These are phyloP conservation scores for Dryas integrifolia DNA, from an alignment of 331 rosid genomes.

Conservation along the genomic window DNA sequence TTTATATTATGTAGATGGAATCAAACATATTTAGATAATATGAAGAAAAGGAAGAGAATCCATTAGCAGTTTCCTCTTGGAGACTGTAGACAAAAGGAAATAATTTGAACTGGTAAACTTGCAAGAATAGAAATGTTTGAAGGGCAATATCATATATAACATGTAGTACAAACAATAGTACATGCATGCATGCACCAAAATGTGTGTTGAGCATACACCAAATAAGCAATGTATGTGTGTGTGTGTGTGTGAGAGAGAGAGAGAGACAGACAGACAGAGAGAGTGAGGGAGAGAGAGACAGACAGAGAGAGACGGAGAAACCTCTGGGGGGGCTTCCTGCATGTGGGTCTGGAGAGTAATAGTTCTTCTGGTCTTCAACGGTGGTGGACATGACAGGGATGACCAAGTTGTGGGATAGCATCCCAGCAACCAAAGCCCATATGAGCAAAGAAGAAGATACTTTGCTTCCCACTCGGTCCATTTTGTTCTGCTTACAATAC, in stretches of 20 bases:
- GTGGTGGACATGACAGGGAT: conserved; percentile 47
- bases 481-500: conserved; percentile 21
- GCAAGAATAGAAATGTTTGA: too few relatives aligned
- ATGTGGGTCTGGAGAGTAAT: conserved; percentile 56
- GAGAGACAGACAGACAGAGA: conserved; percentile 34
- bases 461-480: conserved; percentile 47
- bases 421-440: conserved; percentile 47
- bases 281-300: conserved; percentile 20
- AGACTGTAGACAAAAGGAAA: too few relatives aligned
- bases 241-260: neutral
- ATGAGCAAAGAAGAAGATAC: conserved; percentile 43
- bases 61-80: too few relatives aligned
- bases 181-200: too few relatives aligned
- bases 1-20: neutral
- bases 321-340: conserved; percentile 51
- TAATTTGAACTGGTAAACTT: too few relatives aligned
- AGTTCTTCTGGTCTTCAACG: conserved; percentile 58
- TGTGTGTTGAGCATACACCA: neutral
- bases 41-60: too few relatives aligned
- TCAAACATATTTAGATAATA: neutral
- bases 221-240: neutral
- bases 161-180: neutral
- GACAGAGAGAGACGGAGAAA: conserved; percentile 37
- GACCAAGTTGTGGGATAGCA: conserved; percentile 61
- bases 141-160: too few relatives aligned